Evolutionary conservation across 768 basidiomycete species (phyloP).

Genomic region (Termitomyces sp.): DNA sequence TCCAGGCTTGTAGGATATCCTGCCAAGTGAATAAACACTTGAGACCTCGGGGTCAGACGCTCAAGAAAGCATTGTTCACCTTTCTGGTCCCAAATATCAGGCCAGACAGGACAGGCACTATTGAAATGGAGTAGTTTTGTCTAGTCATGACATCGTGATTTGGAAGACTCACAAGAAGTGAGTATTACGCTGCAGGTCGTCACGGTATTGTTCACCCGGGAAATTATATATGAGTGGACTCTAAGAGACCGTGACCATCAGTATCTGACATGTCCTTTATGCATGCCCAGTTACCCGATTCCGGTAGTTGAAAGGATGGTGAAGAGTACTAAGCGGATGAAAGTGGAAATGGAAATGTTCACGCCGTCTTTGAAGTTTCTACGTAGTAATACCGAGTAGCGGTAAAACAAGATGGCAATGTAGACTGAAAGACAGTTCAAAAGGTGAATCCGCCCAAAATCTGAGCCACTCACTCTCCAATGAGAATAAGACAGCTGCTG

Average conservation of each 20-base stretch:
- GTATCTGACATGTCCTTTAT: neutral
- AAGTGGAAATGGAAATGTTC: neutral
- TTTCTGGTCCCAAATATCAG: too few species aligned
- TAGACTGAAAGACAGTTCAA: neutral
- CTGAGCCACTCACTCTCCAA: neutral
- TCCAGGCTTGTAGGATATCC: too few species aligned
- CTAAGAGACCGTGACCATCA: neutral
- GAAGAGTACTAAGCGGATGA: neutral
- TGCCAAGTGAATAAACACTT: too few species aligned
- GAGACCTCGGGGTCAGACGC: too few species aligned
- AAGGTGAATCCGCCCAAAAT: too few species aligned
- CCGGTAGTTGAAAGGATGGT: neutral
- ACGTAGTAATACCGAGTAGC: neutral
- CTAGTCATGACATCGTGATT: too few species aligned
- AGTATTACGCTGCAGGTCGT: neutral
- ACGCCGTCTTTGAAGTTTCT: neutral
- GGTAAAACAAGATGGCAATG: neutral
- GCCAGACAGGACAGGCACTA: neutral
- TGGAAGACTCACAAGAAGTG: neutral
- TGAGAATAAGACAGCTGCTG: neutral
- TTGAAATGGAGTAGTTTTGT: too few species aligned
- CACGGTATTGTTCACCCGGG: neutral
- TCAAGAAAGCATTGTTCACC: too few species aligned
- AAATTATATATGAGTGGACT: neutral
- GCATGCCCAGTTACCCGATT: neutral